A percentile compares a stretch with the other conserved stretches of the same genome.
These are phyloP conservation scores for Pseudomassariella vexata DNA, from an alignment of 2,329 filamentous ascomycete species.

Conservation along the genomic window DNA sequence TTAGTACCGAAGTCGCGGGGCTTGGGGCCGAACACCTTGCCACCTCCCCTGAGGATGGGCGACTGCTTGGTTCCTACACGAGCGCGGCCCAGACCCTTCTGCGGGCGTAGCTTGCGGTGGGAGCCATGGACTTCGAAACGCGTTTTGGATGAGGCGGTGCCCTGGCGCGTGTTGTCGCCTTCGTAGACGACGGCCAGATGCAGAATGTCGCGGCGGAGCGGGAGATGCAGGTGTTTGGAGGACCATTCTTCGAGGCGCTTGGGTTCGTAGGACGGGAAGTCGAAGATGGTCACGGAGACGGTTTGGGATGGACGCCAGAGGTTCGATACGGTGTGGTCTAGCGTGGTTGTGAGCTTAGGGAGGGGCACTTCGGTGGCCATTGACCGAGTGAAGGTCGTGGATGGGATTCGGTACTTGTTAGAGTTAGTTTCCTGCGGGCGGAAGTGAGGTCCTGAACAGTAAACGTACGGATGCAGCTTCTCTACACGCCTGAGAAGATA, in stretches of 20 bases:
- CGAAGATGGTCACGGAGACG: constrained; percentile 80
- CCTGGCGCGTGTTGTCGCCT: constrained; percentile 80
- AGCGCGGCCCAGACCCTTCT: constrained; percentile 80
- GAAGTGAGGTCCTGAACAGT: background rate
- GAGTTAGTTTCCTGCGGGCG: background rate
- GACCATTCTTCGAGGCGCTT: constrained; percentile 71
- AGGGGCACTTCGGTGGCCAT: constrained; percentile 49
- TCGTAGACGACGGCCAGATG: constrained; percentile 91
- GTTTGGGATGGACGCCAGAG: constrained; percentile 49
- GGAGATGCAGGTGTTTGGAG: constrained; percentile 76
- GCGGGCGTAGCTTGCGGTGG: constrained; percentile 71
- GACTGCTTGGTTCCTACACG: constrained; percentile 77
- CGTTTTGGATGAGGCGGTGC: constrained; percentile 78
- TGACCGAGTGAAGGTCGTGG: constrained; percentile 38
- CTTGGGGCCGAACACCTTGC: constrained; percentile 83
- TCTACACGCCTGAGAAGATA: constrained; percentile 38
- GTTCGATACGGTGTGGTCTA: constrained; percentile 26
- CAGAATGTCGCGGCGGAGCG: constrained; percentile 83
- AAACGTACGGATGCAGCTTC: constrained; percentile 23
- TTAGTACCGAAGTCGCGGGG: constrained; percentile 84
- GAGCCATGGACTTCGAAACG: constrained; percentile 80
- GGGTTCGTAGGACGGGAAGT: constrained; percentile 86
- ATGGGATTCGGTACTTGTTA: constrained; percentile 20
- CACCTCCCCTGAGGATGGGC: constrained; percentile 77
- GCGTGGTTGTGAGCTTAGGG: constrained; percentile 29